Evolutionary conservation across 331 rosid species (phyloP).

Genomic region (Rhamnella rubrinervis): DNA sequence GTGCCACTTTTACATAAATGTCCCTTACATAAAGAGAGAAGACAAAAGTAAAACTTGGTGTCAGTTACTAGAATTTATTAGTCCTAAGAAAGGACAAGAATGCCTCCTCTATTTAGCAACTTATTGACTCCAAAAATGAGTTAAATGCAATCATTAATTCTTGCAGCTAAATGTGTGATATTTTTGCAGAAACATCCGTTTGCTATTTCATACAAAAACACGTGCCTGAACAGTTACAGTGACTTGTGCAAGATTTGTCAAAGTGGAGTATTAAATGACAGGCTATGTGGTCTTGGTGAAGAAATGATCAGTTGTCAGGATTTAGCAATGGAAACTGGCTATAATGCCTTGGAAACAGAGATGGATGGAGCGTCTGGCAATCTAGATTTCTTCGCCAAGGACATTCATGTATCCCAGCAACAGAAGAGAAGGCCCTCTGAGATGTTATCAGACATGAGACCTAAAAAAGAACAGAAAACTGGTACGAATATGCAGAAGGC

Average conservation of each 20-base stretch:
- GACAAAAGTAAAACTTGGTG: not conserved
- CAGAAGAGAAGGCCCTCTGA: conserved; percentile 30
- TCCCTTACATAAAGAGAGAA: not conserved
- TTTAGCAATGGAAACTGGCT: conserved; percentile 22
- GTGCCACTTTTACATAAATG: no score
- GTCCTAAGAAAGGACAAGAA: not conserved
- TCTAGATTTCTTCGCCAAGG: conserved; percentile 17
- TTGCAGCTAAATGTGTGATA: conserved; percentile 12
- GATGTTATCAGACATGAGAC: conserved; percentile 10
- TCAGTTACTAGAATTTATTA: not conserved
- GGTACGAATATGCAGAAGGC: conserved; percentile 41
- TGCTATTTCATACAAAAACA: conserved; percentile 49
- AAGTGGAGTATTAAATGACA: conserved; percentile 30
- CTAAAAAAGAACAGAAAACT: conserved; percentile 28
- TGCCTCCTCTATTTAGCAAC: not conserved
- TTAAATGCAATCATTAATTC: not conserved
- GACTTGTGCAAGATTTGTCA: conserved; percentile 57
- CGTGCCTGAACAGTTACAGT: conserved; percentile 33
- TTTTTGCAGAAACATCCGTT: conserved; percentile 61
- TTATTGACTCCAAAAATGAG: not conserved
- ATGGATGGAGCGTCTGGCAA: conserved; percentile 27
- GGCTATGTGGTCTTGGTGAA: conserved; percentile 24
- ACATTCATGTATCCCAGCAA: conserved; percentile 23
- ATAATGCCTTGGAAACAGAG: conserved; percentile 28
- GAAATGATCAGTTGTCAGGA: conserved; percentile 5